Base-by-base conservation (phyloP, 1,284 basidiomycete genomes). In the Garcileccinum viscosum region DNA sequence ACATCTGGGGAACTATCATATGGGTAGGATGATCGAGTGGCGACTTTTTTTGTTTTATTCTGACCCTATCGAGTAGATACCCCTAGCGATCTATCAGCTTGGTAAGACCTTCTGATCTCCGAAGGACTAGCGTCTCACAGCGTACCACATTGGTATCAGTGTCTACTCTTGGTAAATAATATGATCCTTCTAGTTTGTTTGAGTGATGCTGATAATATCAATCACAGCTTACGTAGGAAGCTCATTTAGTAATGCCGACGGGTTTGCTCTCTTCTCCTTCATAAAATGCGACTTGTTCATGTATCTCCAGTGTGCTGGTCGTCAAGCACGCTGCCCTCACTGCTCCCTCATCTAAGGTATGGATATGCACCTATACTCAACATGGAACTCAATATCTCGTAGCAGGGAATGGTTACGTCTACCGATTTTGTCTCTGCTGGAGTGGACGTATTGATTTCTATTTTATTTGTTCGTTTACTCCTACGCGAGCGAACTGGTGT, bases 71-170 rank as follows among this genome's bases (percentile, higher is more conserved):
- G 17, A 35, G 11, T 69, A 76, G 75, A 15, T 40, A 33, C 9
- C 32, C 5, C 11, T 67, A 3, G 69, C 62, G 7, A 15, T 66
- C 15, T 11, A 7, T 15, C 47, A 66, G 27, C 12, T 71, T 6
- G 68, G 73, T 76, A 53, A 66, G 75, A 44, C 17, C 24, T n/a
- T 2, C 24, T 8, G 4, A 5, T 15, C 1, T 22, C 12, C 11
- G 24, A 15, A 0, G 15, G 8, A 58, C 6, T 6, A 1, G 27
- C 15, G 17, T 44, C 56, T 74, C 9, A 65, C 32, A 33, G n/a
- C n/a, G 22, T 35, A n/a, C 33, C 11, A 37, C n/a, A n/a, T 53
- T 30, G 4, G 22, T 15, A 62, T 58, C 22, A 33, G 50, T 32
- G 5, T 35, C 61, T 11, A 5, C 27, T 22, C 6, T 62, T 8